Percentiles rank a stretch among this genome's conserved stretches.
Conservation (phyloP, 2,329 filamentous ascomycete species). For the Spiromastix sp. region DNA sequence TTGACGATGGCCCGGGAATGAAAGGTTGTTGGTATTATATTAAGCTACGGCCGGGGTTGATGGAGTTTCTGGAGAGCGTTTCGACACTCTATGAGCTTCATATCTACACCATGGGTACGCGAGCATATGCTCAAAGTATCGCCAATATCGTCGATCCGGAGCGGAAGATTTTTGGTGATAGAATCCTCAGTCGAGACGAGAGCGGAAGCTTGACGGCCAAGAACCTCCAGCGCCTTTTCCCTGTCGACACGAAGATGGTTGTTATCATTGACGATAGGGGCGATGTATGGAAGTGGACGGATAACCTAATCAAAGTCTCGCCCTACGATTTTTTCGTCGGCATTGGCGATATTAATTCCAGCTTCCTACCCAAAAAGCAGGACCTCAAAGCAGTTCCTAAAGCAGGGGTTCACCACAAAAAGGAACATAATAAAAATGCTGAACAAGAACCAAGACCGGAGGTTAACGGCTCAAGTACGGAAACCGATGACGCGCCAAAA, state of each 20-base stretch:
- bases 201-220: slow-evolving; percentile 90
- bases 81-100: slow-evolving; percentile 84
- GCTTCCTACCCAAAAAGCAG: slow-evolving; percentile 73
- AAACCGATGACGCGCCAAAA: slow-evolving; percentile 9
- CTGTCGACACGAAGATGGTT: slow-evolving; percentile 97
- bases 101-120: slow-evolving; percentile 98
- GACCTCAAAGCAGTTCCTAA: slow-evolving; percentile 39
- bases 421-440: slow-evolving; percentile 7
- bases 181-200: slow-evolving; percentile 92
- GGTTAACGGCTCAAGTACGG: slow-evolving; percentile 22
- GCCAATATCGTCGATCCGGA: slow-evolving; percentile 88
- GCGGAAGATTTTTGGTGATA: slow-evolving; percentile 79
- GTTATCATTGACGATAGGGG: slow-evolving; percentile 96
- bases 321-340: slow-evolving; percentile 98
- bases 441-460: slow-evolving; percentile 15
- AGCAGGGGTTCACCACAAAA: slow-evolving; percentile 17
- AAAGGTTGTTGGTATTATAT: slow-evolving; percentile 93
- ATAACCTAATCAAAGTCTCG: slow-evolving; percentile 87
- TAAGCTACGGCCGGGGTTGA: slow-evolving; percentile 82
- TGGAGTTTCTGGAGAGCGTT: slow-evolving; percentile 67
- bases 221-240: slow-evolving; percentile 81
- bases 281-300: slow-evolving; percentile 90
- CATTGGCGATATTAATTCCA: slow-evolving; percentile 97
- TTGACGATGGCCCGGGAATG: slow-evolving; percentile 69
- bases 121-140: slow-evolving; percentile 89